These are phyloP conservation scores for Penicillium bialowiezense DNA, from an alignment of 495 filamentous ascomycete species.

Conservation along the genomic window DNA sequence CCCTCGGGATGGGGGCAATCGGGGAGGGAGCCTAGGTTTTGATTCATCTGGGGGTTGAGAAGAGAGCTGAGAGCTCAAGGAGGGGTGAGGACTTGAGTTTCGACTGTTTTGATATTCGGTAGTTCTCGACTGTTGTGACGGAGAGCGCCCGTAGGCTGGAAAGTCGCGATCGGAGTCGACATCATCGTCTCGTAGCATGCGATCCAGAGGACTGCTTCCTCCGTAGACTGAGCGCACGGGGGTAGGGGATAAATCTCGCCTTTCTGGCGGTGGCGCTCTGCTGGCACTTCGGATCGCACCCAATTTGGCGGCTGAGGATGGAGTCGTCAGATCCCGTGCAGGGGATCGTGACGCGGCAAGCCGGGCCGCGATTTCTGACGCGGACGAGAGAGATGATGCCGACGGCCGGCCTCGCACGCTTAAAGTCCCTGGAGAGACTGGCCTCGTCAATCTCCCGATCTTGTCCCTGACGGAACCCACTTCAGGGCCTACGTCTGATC, in stretches of 20 bases:
- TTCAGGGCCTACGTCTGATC: slow-evolving; percentile 32
- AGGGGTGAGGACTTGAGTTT: slow-evolving; percentile 16
- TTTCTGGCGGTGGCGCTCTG: slow-evolving; percentile 9
- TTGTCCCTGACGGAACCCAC: slow-evolving; percentile 43
- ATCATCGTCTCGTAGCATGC: slow-evolving; percentile 15
- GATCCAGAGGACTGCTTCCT: slow-evolving; percentile 6
- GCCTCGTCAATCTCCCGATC: slow-evolving; percentile 34
- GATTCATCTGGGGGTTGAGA: slow-evolving; percentile 15
- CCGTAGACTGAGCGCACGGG: slow-evolving; percentile 11
- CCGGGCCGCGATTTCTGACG: slow-evolving; percentile 36
- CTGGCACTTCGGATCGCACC: slow-evolving; percentile 23
- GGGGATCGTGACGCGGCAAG: slow-evolving; percentile 34
- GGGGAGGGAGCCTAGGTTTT: slow-evolving; percentile 28
- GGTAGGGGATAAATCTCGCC: slow-evolving; percentile 11
- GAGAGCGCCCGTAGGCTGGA: slow-evolving; percentile 2
- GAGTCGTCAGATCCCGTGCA: slow-evolving; percentile 8
- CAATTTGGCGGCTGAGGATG: slow-evolving; percentile 13
- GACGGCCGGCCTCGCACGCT: slow-evolving; percentile 10
- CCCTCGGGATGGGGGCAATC: slow-evolving; percentile 14
- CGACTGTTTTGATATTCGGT: slow-evolving; percentile 8
- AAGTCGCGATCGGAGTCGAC: slow-evolving; percentile 7
- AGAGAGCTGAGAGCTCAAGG: slow-evolving; percentile 12
- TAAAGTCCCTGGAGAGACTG: slow-evolving; percentile 9
- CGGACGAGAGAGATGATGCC: slow-evolving; percentile 16
- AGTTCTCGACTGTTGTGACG: slow-evolving; percentile 12